A percentile compares a stretch with the other conserved stretches of the same genome.
These are phyloP conservation scores for Cryptosporidium ryanae DNA, from an alignment of 169 alveolate species.

Conservation along the genomic window DNA sequence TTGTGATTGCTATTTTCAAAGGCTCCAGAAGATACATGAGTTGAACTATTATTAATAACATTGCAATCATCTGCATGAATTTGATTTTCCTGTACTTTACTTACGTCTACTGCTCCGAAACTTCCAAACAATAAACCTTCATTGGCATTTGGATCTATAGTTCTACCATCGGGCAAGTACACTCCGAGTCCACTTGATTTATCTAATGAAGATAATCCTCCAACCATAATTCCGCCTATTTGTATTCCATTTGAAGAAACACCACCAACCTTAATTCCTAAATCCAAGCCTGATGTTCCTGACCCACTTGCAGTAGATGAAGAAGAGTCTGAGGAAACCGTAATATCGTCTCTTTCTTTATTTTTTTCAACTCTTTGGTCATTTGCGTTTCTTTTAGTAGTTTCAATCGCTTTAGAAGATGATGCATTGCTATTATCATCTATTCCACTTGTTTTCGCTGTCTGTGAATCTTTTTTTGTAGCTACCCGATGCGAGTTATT, in stretches of 20 bases:
- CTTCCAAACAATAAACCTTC: conserved; percentile 71
- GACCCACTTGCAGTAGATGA: neutral
- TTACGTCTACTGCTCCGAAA: conserved; percentile 69
- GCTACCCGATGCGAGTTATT: neutral
- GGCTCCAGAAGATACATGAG: neutral
- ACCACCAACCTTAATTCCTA: conserved; percentile 71
- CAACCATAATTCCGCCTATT: conserved; percentile 21
- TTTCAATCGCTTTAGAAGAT: neutral
- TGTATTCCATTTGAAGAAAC: conserved; percentile 58
- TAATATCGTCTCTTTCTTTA: conserved; percentile 1
- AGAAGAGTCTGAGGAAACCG: neutral
- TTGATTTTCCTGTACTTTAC: conserved; percentile 41
- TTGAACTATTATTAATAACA: conserved; percentile 7
- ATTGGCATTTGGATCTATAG: conserved; percentile 66
- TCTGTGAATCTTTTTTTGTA: no score
- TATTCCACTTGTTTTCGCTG: no score
- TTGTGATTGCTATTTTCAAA: no score
- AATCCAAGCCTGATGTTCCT: conserved; percentile 43
- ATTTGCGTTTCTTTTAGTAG: neutral
- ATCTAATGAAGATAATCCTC: neutral
- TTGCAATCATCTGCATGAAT: neutral
- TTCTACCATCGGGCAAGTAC: conserved; percentile 70
- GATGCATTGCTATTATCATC: neutral
- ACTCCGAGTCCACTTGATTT: conserved; percentile 44
- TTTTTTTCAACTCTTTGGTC: neutral